phyloP scores from a whole-genome alignment of 805 yeast species.

The Ogataea dorogensis region DNA sequence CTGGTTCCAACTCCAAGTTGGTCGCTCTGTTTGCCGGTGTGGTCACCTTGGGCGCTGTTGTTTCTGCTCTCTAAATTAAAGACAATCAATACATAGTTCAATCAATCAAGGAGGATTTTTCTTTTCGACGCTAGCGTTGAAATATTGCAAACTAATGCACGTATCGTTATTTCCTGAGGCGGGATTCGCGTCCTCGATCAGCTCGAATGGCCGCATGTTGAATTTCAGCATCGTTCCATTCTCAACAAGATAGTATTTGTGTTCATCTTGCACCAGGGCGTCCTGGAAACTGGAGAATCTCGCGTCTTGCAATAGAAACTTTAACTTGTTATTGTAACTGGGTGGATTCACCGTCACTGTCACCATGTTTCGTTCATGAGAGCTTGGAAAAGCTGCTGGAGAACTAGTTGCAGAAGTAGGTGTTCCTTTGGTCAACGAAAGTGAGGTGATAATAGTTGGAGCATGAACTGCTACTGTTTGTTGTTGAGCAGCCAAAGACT shows the following conservation, averaged over 20 bases:
- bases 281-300: slow-evolving; percentile 27
- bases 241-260: slow-evolving; percentile 20
- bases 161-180: slow-evolving; percentile 48
- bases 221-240: slow-evolving; percentile 34
- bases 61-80: slow-evolving; percentile 27
- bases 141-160: slow-evolving; percentile 50
- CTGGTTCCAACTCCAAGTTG: slow-evolving; percentile 32
- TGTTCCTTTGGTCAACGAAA: slow-evolving; percentile 23
- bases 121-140: slow-evolving; percentile 50
- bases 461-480: slow-evolving; percentile 13
- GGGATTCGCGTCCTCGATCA: slow-evolving; percentile 57
- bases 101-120: slow-evolving; percentile 38
- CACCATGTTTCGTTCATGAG: slow-evolving; percentile 19
- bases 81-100: slow-evolving; percentile 6
- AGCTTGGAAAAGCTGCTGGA: slow-evolving; percentile 27
- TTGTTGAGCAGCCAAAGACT: slow-evolving; percentile 21
- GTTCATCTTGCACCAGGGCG: slow-evolving; percentile 24
- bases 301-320: slow-evolving; percentile 21
- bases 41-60: slow-evolving; percentile 29
- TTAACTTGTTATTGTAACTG: slow-evolving; percentile 32
- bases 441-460: slow-evolving; percentile 19
- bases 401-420: slow-evolving; percentile 23
- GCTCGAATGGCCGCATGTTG: slow-evolving; percentile 49
- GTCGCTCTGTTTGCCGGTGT: slow-evolving; percentile 30
- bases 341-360: slow-evolving; percentile 33